These are phyloP conservation scores for Pezizomycotina sp. DNA, from an alignment of 2,329 filamentous ascomycete species.

Conservation along the genomic window DNA sequence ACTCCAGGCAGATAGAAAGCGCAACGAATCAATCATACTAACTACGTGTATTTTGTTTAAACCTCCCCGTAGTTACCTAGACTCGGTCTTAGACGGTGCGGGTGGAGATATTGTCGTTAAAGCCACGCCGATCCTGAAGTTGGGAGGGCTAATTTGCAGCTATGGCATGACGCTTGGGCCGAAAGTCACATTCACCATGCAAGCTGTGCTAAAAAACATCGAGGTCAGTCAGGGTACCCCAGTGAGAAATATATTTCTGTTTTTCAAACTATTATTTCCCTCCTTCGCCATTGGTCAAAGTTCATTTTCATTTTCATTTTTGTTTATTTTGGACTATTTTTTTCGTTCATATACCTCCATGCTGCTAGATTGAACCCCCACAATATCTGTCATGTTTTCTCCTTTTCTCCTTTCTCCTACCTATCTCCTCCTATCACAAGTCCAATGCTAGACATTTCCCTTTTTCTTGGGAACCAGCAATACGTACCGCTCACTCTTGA, in stretches of 20 bases:
- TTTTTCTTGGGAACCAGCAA: too few relatives aligned
- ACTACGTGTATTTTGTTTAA: too few relatives aligned
- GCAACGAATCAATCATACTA: too few relatives aligned
- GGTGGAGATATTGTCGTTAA: slow-evolving; percentile 68
- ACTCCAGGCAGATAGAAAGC: slow-evolving; percentile 11
- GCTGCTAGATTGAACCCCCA: too few relatives aligned
- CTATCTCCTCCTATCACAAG: background rate
- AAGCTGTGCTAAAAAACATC: slow-evolving; percentile 69
- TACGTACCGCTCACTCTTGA: too few relatives aligned
- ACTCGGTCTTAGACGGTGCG: slow-evolving; percentile 79
- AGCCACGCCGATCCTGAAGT: slow-evolving; percentile 43
- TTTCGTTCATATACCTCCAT: too few relatives aligned
- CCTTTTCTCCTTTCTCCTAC: background rate
- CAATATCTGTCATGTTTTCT: background rate
- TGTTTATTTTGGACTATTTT: background rate
- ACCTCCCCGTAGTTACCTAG: slow-evolving; percentile 40
- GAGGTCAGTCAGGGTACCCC: slow-evolving; percentile 36
- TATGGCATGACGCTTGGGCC: slow-evolving; percentile 86
- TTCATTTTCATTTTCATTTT: background rate
- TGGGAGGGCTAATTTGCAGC: slow-evolving; percentile 64
- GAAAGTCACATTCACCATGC: slow-evolving; percentile 75
- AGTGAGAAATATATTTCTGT: background rate
- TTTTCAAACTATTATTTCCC: background rate
- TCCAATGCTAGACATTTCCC: background rate
- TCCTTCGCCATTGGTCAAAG: slow-evolving; percentile 1